Base-by-base conservation (phyloP, 179 eudicot species). In the Beta macrorhiza region DNA sequence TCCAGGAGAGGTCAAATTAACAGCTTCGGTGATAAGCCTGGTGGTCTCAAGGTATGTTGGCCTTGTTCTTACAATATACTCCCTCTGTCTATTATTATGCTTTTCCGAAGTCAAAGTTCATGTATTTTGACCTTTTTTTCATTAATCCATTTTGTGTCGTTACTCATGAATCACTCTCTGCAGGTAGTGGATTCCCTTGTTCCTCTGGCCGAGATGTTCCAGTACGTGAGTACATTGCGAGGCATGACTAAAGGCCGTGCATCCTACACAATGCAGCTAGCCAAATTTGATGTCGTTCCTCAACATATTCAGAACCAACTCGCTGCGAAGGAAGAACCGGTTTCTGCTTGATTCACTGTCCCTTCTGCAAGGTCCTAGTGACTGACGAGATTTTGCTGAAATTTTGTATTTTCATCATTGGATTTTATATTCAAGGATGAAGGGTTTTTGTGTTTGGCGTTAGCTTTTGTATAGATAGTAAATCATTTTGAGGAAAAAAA, bases 181-280 rank as follows among this genome's bases (percentile, higher is more conserved):
- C 89, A 96, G 99, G 93, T 91, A 71, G 97, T 96, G 22, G 97
- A 96, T 86, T 77, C 93, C 61, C 76, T 94, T 84, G 99, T 96
- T 72, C 99, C 99, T 0, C 82, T 96, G 56, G 96, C 97, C 3
- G 99, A 96, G 90, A 96, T 96, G 99, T 96, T 96, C 80, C 97
- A 94, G 59, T 94, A 96, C 42, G 97, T 94, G 12, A 96, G 97
- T 84, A 94, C 97, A 8, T 86, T 96, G 71, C 85, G 98, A 55
- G 95, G 97, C 55, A 91, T 91, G 95, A 94, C 99, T 44, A 94
- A 96, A 84, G 99, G 99, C 2, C 96, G 98, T 19, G 98, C 98
- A 63, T 96, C 97, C 10, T 94, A 94, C 85, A 85, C 89, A 5
- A 94, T 94, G 99, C 94, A 92, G 86, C 80, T 94, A 53, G 96